Base-by-base conservation (phyloP, 176 grass and related monocot genomes). In the Aegilops speltoides region DNA sequence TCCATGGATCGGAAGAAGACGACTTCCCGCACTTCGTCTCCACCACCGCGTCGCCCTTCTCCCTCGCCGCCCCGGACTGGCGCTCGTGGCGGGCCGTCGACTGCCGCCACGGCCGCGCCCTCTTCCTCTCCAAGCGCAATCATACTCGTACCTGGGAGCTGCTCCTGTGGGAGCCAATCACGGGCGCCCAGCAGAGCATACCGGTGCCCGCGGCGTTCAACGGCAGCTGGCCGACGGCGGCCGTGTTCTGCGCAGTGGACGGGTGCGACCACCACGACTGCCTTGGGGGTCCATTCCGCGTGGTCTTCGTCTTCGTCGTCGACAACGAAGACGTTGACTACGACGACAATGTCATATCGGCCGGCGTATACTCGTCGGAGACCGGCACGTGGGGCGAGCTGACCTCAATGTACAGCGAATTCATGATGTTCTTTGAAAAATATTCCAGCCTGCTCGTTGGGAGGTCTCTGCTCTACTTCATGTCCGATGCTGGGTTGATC, bases 1-100 rank as follows among this genome's bases (percentile, higher is more conserved):
- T 45, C 70, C 41, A 23, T 3, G 19, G 20, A 3, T 54, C 16
- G 50, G 56, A 7, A 22, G 2, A 38, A 2, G 6, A 73, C 5
- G 10, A 19, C 5, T 25, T 45, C 22, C 11, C 70, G 1, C 10
- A 1, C 37, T 73, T 73, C 70, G 23, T 73, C 11, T 6, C 6
- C 70, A 45, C 70, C 70, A 73, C 70, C 38, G 22, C n/a, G 22
- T 73, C 70, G n/a, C 7, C 70, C 70, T 73, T 73, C n/a, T 73
- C 38, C 38, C 70, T 73, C 38, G 38, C 70, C 12, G 70, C n/a
- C 2, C 70, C 38, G 38, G 38, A 45, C 16, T 54, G 7, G 5
- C 2, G 50, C 5, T 45, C 38, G 1, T 73, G 70, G 70, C 38
- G 38, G 70, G 70, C 70, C 2, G 6, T 73, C 11, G 70, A 73